These are phyloP conservation scores for Backusella westeae DNA, from an alignment of 192 early-diverging fungal genomes.

Conservation along the genomic window DNA sequence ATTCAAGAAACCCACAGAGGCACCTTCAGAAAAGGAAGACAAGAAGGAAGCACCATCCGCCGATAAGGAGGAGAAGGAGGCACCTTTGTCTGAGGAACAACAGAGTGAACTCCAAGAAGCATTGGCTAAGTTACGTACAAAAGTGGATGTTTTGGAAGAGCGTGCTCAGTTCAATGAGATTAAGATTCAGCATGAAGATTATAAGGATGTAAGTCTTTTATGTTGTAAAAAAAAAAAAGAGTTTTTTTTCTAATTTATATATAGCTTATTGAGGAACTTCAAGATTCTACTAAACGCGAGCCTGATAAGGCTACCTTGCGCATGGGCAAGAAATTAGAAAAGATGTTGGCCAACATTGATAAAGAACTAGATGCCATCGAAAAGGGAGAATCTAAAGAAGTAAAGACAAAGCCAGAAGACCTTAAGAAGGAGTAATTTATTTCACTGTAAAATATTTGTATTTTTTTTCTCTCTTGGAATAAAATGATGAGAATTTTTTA, in stretches of 20 bases:
- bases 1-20: not conserved
- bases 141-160: slow-evolving; percentile 58
- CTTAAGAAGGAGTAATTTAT: slow-evolving; percentile 4
- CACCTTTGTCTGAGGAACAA: slow-evolving; percentile 53
- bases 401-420: slow-evolving; percentile 1
- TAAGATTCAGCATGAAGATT: slow-evolving; percentile 59
- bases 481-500: not conserved
- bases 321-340: slow-evolving; percentile 69
- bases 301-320: slow-evolving; percentile 54
- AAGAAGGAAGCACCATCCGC: not conserved
- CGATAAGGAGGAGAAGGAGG: slow-evolving; percentile 11
- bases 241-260: not conserved
- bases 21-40: slow-evolving; percentile 4
- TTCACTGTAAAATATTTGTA: slow-evolving; percentile 8
- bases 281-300: slow-evolving; percentile 49
- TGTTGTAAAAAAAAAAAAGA: no score
- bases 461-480: not conserved
- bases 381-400: slow-evolving; percentile 24
- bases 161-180: slow-evolving; percentile 61
- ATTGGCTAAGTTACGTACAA: slow-evolving; percentile 51
- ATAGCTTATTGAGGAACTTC: slow-evolving; percentile 54
- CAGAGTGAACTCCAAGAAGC: slow-evolving; percentile 57
- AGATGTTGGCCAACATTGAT: slow-evolving; percentile 77
- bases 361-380: slow-evolving; percentile 54
- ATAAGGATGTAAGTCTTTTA: slow-evolving; percentile 52